Percentiles rank a stretch among this genome's conserved stretches.
Evolutionary conservation across 2,329 filamentous ascomycete species (phyloP).

Genomic region (Myriosclerotinia curreyana): DNA sequence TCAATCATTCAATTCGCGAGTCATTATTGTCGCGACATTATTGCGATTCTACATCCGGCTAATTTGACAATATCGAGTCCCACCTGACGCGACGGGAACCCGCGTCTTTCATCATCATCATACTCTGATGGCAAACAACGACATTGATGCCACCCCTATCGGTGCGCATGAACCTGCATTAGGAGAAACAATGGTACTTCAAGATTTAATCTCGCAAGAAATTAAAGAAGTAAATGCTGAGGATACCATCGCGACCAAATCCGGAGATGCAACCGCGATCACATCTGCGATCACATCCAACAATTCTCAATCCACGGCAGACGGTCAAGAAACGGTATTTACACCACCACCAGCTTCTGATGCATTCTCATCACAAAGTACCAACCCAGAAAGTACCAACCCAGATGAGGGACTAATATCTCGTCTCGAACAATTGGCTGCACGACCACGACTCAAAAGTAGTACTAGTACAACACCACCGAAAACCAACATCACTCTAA

Average conservation of each 20-base stretch:
- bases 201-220: constrained; percentile 7
- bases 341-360: constrained; percentile 41
- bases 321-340: constrained; percentile 43
- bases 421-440: constrained; percentile 55
- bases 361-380: constrained; percentile 41
- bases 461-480: constrained; percentile 28
- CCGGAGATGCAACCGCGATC: constrained; percentile 21
- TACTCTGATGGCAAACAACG: constrained; percentile 32
- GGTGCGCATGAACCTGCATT: constrained; percentile 19
- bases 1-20: constrained; percentile 21
- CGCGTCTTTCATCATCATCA: constrained; percentile 21
- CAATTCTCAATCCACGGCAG: constrained; percentile 47
- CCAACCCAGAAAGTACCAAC: constrained; percentile 46
- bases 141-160: constrained; percentile 26
- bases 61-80: constrained; percentile 26
- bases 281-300: constrained; percentile 38
- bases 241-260: constrained; percentile 2
- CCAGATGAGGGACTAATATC: constrained; percentile 51
- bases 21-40: constrained; percentile 24
- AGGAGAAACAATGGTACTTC: constrained; percentile 19
- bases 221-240: neutral
- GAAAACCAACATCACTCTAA: constrained; percentile 29
- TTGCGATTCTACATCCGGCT: constrained; percentile 21
- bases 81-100: constrained; percentile 33
- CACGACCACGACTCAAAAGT: constrained; percentile 42